Evolutionary conservation across 306 rosid species (phyloP), one percentile per base, ranked within the genome.

Genomic region (Glycyrrhiza uralensis): DNA sequence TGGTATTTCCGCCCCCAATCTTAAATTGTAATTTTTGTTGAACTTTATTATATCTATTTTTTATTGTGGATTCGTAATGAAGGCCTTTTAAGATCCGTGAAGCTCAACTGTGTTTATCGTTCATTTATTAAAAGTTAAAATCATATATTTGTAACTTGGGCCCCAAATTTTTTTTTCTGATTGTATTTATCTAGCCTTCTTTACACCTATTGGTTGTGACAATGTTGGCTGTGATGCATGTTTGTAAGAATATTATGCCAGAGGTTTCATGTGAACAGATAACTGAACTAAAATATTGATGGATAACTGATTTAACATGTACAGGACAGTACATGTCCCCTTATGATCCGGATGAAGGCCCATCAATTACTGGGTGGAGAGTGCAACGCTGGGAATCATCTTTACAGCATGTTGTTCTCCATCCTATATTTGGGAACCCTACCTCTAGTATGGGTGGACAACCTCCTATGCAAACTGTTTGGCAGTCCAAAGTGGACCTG

Each of bases 361-460:
- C 99, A 47, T 89, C 99, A 58, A 82, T 94, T 62, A 89, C 99
- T 6, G 99, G 99, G 60, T 94, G 99, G 99, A 91, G 99, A 80
- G 99, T 94, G 77, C 99, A 94, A 76, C 99, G 99, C n/a, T 94
- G 99, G 99, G 97, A 91, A 84, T 94, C 99, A 45, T 91, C 99
- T 47, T 86, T 91, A 74, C 91, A 91, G 70, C 88, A 86, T 22
- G 99, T 94, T 47, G 99, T 91, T 72, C 97, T 94, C 71, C 99
- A 94, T 84, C 99, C 90, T 69, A 94, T 94, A 82, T 94, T 94
- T 88, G 97, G 97, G 45, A 91, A 82, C 59, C 96, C 99, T 71
- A 89, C 95, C 76, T 88, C 97, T 46, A 89, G 90, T 79, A 89
- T 89, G 86, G 90, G 95, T 71, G 99, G 99, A 72, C 96, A 89